phyloP scores from a whole-genome alignment of 176 grass and related monocot genomes.

The Bothriochloa decipiens region DNA sequence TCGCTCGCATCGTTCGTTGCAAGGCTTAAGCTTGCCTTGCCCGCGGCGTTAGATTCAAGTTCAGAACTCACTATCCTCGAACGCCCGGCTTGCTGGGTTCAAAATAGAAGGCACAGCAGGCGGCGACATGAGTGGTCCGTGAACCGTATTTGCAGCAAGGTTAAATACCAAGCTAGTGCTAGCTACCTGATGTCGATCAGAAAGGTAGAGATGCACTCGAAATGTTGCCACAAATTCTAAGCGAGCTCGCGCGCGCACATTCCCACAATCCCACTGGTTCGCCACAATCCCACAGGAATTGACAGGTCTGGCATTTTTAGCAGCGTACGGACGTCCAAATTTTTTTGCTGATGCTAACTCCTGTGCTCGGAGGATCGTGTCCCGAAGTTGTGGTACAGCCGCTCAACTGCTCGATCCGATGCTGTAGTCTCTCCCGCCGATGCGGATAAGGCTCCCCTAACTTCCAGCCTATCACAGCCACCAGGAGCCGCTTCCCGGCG shows the following conservation, averaged over 20 bases:
- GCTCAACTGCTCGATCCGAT: slow-evolving; percentile 38
- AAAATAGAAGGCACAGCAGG: neutral
- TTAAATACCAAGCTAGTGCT: neutral
- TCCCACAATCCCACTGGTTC: neutral
- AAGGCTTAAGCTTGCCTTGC: neutral
- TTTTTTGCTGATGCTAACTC: neutral
- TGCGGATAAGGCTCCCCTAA: slow-evolving; percentile 28
- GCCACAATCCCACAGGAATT: neutral
- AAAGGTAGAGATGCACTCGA: neutral
- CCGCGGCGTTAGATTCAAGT: slow-evolving; percentile 27
- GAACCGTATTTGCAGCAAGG: slow-evolving; percentile 8
- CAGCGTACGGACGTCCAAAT: neutral
- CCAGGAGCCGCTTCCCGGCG: neutral
- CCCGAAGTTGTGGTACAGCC: neutral
- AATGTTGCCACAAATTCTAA: neutral
- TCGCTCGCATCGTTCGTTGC: slow-evolving; percentile 12
- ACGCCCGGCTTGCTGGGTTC: neutral
- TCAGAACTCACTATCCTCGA: neutral
- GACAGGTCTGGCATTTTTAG: neutral
- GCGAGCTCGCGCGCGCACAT: neutral
- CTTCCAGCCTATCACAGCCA: neutral
- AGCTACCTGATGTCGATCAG: neutral
- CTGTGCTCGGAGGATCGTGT: neutral
- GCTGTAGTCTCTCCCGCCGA: neutral
- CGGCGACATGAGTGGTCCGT: neutral